Base-by-base conservation (phyloP, 306 rosid species). In the Sicyos baderoa region DNA sequence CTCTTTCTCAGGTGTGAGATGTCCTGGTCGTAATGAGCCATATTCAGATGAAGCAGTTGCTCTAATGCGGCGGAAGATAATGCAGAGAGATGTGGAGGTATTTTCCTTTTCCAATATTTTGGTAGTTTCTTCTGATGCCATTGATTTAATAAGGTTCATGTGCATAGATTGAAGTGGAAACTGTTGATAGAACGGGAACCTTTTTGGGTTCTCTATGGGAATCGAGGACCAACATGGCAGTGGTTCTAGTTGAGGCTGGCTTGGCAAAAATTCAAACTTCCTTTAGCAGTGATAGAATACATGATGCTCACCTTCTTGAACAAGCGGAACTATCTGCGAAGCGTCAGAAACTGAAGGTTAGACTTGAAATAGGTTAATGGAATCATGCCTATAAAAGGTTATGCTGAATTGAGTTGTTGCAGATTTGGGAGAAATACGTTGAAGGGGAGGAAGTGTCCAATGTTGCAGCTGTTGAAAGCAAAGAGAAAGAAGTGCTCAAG, bases 31-130 rank as follows among this genome's bases (percentile, higher is more conserved):
- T 62, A 89, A 79, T 56, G 99, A 93, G 79, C 91, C 90, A 18
- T 86, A 84, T 80, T 90, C 99, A 60, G 88, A 93, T 9, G 99
- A 93, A 79, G 99, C 99, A 72, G 88, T 93, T 84, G 84, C 99
- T 18, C 63, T 90, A 57, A 93, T 90, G 99, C 88, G 99, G 81
- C 83, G 97, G 72, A 93, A 84, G 81, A 93, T 90, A 77, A 90
- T 93, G 97, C 99, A 93, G 83, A 85, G 97, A 85, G 99, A 93
- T 76, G 99, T 93, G 19, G 97, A 93, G 91, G 99, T 88, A 73
- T 52, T 73, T 75, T 23, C 63, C 22, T 42, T 79, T 61, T 76
- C 70, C 45, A 70, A 71, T 44, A 12, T 32, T 29, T 4, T 49
- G 25, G 27, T 48, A 73, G n/a, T 21, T 5, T 59, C 68, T 58